phyloP scores from a whole-genome alignment of 2,329 filamentous ascomycete genomes.

The Cylindrodendrum hubeiense region DNA sequence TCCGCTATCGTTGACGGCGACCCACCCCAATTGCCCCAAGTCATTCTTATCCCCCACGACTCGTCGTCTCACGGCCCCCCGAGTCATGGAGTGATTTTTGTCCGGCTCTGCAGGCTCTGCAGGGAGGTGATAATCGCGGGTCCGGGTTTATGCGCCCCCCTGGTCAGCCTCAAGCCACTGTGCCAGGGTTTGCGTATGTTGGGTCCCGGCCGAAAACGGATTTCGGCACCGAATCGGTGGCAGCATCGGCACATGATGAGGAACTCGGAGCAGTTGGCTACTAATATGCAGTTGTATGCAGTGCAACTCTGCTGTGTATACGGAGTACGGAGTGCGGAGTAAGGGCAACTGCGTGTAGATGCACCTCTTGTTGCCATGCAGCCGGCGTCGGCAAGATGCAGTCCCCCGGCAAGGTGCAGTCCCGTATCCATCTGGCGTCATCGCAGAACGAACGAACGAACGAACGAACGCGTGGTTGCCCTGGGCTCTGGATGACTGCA shows the following conservation, averaged over 20 bases:
- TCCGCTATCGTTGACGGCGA: background rate
- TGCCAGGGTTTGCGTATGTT: background rate
- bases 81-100: slow-evolving; percentile 14
- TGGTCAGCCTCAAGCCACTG: slow-evolving; percentile 12
- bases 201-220: slow-evolving; percentile 33
- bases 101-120: background rate
- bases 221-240: slow-evolving; percentile 33
- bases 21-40: no score
- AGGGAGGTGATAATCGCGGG: background rate
- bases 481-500: background rate
- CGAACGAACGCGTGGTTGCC: no score
- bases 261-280: no score
- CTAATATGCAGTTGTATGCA: no score
- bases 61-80: background rate
- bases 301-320: background rate
- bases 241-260: slow-evolving; percentile 9
- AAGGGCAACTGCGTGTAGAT: background rate
- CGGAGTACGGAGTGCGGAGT: no score
- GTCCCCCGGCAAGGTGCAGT: background rate
- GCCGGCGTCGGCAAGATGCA: background rate
- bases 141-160: background rate
- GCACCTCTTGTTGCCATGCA: background rate
- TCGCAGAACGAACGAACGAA: no score
- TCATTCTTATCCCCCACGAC: background rate
- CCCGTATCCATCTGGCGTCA: background rate